Conservation (phyloP, 2,329 filamentous ascomycete genomes). For the Elsinoe australis region DNA sequence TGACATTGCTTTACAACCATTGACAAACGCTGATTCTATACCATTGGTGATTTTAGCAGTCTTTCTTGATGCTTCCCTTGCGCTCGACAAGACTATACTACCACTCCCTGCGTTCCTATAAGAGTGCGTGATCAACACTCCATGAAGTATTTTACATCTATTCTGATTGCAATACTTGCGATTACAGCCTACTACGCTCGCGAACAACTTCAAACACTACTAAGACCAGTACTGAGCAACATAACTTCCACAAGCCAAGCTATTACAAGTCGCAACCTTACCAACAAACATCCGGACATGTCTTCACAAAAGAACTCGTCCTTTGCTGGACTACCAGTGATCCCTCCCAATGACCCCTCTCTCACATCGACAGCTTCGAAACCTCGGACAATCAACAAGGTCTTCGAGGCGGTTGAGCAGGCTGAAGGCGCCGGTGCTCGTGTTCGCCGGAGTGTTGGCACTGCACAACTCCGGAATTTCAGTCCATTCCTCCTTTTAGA, state of each 20-base stretch:
- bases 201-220: slow-evolving; percentile 26
- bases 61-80: background rate
- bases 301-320: slow-evolving; percentile 23
- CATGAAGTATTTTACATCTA: slow-evolving; percentile 8
- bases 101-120: background rate
- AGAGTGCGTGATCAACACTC: slow-evolving; percentile 8
- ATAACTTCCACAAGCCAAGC: slow-evolving; percentile 24
- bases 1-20: slow-evolving; percentile 11
- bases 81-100: background rate
- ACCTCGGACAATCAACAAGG: slow-evolving; percentile 69
- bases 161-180: slow-evolving; percentile 13
- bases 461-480: slow-evolving; percentile 72
- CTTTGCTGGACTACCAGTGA: slow-evolving; percentile 45
- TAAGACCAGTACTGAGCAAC: slow-evolving; percentile 27
- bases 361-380: slow-evolving; percentile 53
- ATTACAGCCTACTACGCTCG: slow-evolving; percentile 26
- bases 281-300: slow-evolving; percentile 27
- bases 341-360: slow-evolving; percentile 37
- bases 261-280: slow-evolving; percentile 29
- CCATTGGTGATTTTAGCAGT: background rate
- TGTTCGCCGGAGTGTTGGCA: slow-evolving; percentile 82
- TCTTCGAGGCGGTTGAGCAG: slow-evolving; percentile 78
- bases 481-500: slow-evolving; percentile 95
- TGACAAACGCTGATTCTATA: background rate
- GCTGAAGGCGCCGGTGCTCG: slow-evolving; percentile 80